These are phyloP conservation scores for Beauveria sp. DNA, from an alignment of 2,329 filamentous ascomycete genomes.

Conservation along the genomic window DNA sequence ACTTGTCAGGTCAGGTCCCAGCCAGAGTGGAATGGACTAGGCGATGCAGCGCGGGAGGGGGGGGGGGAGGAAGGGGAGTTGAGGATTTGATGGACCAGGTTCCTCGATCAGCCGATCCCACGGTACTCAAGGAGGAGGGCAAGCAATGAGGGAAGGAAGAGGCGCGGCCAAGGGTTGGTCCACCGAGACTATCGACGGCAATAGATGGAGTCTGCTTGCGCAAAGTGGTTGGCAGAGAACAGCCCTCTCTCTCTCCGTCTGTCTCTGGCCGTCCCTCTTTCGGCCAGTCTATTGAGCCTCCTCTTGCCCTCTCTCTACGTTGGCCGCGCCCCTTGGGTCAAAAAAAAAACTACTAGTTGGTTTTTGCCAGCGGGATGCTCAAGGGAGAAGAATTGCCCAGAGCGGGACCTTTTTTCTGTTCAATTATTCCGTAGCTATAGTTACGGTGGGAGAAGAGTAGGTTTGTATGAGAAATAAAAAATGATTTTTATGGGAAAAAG, in stretches of 20 bases:
- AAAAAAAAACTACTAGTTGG: too few relatives aligned
- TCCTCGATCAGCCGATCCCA: constrained; percentile 6
- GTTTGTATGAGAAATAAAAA: too few relatives aligned
- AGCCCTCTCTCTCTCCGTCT: not conserved
- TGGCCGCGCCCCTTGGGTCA: too few relatives aligned
- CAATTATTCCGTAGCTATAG: too few relatives aligned
- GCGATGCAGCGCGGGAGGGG: constrained; percentile 19
- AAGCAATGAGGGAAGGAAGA: not conserved
- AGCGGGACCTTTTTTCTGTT: too few relatives aligned
- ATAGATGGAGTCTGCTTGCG: constrained; percentile 17
- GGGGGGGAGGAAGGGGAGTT: constrained; percentile 16
- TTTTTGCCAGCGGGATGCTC: too few relatives aligned
- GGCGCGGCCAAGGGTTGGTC: constrained; percentile 8
- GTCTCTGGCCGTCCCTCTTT: constrained; percentile 8
- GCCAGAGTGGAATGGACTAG: constrained; percentile 27
- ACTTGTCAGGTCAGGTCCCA: constrained; percentile 3
- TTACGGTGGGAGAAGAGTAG: too few relatives aligned
- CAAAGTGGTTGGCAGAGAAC: constrained; percentile 4
- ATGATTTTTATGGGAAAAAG: too few relatives aligned
- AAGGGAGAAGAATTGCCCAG: too few relatives aligned
- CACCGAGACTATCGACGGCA: constrained; percentile 18
- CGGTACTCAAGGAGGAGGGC: constrained; percentile 1
- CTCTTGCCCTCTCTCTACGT: too few relatives aligned
- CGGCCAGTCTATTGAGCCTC: too few relatives aligned
- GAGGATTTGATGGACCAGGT: constrained; percentile 11